Conservation (phyloP, 257 asterid genomes). For the Haberlea rhodopensis region DNA sequence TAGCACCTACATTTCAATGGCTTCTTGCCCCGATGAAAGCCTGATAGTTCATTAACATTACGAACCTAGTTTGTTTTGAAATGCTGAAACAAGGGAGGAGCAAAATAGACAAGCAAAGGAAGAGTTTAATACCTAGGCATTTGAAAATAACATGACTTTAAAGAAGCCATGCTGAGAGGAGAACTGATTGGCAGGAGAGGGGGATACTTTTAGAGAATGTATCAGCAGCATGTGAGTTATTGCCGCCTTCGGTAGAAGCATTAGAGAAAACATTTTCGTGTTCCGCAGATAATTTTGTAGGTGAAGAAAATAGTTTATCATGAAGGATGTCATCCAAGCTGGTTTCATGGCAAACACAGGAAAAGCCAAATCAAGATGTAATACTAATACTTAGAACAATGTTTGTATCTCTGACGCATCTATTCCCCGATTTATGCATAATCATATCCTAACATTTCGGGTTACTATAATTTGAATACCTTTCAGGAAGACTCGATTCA, state of each 20-base stretch:
- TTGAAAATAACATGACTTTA: slow-evolving; percentile 58
- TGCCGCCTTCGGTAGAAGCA: slow-evolving; percentile 35
- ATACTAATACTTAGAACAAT: too few species aligned
- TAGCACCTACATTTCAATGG: slow-evolving; percentile 65
- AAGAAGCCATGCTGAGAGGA: slow-evolving; percentile 49
- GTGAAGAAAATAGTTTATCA: slow-evolving; percentile 82
- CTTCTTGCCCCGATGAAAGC: slow-evolving; percentile 68
- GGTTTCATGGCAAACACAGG: slow-evolving; percentile 29
- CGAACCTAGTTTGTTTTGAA: slow-evolving; percentile 7
- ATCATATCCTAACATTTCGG: background rate
- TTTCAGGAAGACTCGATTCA: slow-evolving; percentile 42
- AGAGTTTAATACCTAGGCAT: slow-evolving; percentile 58
- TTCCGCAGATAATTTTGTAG: slow-evolving; percentile 61
- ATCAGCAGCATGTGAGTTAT: slow-evolving; percentile 28
- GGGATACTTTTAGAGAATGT: slow-evolving; percentile 44
- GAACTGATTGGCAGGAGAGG: slow-evolving; percentile 41
- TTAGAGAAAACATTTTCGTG: slow-evolving; percentile 34
- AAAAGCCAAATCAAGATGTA: too few species aligned
- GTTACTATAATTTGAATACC: slow-evolving; percentile 35
- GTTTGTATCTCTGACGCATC: too few species aligned
- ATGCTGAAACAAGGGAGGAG: background rate
- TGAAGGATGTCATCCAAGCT: slow-evolving; percentile 83
- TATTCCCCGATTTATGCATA: too few species aligned
- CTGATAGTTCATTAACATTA: slow-evolving; percentile 28
- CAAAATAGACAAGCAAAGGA: background rate